A percentile compares a stretch with the other conserved stretches of the same genome.
phyloP scores from a whole-genome alignment of 495 filamentous ascomycete species.

The Aspergillus bertholletiae region DNA sequence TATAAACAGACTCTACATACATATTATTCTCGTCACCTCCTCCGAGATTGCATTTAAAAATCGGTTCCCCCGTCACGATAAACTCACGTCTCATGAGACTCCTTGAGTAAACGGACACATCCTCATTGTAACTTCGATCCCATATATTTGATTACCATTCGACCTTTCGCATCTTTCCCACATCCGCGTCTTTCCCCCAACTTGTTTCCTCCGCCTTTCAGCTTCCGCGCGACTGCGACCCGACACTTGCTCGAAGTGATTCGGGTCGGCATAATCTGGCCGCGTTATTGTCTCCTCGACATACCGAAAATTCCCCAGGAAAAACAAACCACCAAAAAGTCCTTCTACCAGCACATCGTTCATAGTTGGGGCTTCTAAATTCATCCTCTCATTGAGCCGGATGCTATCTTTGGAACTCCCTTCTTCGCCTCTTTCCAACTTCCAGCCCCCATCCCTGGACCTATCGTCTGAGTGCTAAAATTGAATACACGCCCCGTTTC shows the following conservation, averaged over 20 bases:
- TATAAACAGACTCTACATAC: neutral
- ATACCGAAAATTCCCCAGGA: too few species aligned
- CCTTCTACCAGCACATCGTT: too few species aligned
- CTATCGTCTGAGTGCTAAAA: neutral
- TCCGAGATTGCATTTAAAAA: neutral
- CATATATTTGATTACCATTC: neutral
- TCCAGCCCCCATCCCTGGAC: neutral
- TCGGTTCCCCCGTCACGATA: neutral
- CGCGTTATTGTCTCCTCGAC: too few species aligned
- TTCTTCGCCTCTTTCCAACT: constrained; percentile 3
- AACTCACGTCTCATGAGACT: neutral
- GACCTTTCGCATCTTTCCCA: neutral
- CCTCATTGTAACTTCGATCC: neutral
- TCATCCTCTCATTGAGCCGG: constrained; percentile 1
- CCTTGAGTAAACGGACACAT: neutral
- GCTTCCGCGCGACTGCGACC: neutral
- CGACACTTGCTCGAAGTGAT: neutral
- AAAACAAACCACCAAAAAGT: too few species aligned
- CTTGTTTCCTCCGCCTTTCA: neutral
- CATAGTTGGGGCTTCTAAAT: neutral
- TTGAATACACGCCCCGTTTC: constrained; percentile 2
- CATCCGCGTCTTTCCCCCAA: neutral
- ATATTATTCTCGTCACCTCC: neutral
- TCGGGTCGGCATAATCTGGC: neutral
- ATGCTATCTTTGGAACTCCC: constrained; percentile 1